phyloP scores from a whole-genome alignment of 768 basidiomycete species.

The Gelatoporia subvermispora region DNA sequence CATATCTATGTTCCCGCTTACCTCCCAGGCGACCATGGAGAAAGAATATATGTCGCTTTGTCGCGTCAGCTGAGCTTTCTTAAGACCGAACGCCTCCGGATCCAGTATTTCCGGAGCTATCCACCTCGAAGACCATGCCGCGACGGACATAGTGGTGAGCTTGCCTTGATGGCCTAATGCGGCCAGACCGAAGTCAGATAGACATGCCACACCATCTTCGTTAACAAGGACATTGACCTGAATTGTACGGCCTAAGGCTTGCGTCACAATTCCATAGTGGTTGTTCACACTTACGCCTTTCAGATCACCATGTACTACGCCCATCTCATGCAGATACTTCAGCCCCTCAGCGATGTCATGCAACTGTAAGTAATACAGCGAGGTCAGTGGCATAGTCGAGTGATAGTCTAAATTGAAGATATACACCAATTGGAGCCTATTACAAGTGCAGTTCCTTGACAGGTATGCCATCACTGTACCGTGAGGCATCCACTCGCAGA shows the following conservation, averaged over 20 bases:
- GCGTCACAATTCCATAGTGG: background rate
- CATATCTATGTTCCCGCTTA: no score
- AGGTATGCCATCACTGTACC: background rate
- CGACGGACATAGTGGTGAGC: no score
- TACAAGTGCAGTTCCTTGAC: background rate
- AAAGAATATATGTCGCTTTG: background rate
- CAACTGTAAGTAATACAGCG: slow-evolving; percentile 5
- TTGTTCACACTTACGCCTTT: slow-evolving; percentile 10
- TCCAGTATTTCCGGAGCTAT: background rate
- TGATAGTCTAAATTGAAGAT: no score
- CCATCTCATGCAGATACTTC: slow-evolving; percentile 14
- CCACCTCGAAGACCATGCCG: background rate
- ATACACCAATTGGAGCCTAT: background rate
- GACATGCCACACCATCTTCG: background rate
- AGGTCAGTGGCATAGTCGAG: background rate
- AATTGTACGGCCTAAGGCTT: background rate
- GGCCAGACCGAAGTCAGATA: background rate
- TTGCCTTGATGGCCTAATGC: background rate
- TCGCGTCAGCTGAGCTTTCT: no score
- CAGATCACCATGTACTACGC: slow-evolving; percentile 20
- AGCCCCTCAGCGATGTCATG: slow-evolving; percentile 13
- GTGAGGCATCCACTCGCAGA: background rate
- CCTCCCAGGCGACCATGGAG: no score
- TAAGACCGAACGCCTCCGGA: background rate
- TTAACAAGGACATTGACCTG: background rate